These are phyloP conservation scores for Candida xiaguanensis DNA, from an alignment of 805 yeast species.

Conservation along the genomic window DNA sequence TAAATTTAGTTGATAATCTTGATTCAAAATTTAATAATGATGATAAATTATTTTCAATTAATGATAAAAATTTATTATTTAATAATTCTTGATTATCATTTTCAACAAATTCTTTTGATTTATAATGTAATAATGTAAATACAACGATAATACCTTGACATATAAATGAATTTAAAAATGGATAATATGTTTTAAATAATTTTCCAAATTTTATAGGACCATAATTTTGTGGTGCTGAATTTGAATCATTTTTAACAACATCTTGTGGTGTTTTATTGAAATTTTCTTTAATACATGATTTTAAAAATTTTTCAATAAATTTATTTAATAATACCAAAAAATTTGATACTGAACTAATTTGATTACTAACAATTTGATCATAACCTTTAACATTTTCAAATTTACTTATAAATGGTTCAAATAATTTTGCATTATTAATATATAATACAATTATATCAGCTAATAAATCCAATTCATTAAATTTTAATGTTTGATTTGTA, in stretches of 20 bases:
- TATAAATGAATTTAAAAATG: conserved; percentile 46
- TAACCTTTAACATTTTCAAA: conserved; percentile 23
- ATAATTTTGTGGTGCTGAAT: conserved; percentile 1
- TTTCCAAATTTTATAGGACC: conserved; percentile 22
- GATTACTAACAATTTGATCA: conserved; percentile 31
- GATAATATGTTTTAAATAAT: conserved; percentile 38
- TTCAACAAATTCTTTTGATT: conserved; percentile 21
- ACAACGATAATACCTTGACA: conserved; percentile 52
- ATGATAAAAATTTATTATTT: conserved; percentile 16
- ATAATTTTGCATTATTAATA: conserved; percentile 48
- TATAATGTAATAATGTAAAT: conserved; percentile 45
- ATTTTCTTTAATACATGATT: conserved; percentile 5
- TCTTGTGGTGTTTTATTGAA: not conserved
- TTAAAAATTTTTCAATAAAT: conserved; percentile 29
- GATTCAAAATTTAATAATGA: conserved; percentile 22
- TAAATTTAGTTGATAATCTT: conserved; percentile 16
- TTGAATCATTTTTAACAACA: not conserved
- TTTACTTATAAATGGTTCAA: conserved; percentile 46
- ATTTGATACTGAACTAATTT: conserved; percentile 34
- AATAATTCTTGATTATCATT: conserved; percentile 3
- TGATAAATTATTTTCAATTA: conserved; percentile 21
- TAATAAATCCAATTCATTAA: conserved; percentile 32
- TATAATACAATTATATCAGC: conserved; percentile 46
- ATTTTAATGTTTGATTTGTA: conserved; percentile 18
- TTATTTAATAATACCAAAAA: conserved; percentile 33